Evolutionary conservation across 106 monocot genomes (phyloP).

Genomic region (Dactylorhiza incarnata): DNA sequence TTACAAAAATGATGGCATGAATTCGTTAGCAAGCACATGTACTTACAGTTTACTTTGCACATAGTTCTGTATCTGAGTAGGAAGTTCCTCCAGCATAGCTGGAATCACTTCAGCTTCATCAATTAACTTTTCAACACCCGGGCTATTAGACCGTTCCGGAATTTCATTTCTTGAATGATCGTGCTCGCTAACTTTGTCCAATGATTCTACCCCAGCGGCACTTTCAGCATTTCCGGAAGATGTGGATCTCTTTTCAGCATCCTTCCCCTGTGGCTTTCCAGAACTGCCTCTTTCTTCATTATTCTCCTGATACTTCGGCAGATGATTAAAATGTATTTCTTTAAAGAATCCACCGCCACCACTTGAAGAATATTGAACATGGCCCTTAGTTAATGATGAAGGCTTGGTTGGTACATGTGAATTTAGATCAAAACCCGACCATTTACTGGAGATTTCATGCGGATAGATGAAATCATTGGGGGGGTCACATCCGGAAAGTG

Average conservation of each 20-base stretch:
- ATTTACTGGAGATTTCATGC: conserved; percentile 10
- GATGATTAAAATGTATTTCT: conserved; percentile 9
- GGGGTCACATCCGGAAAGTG: not conserved
- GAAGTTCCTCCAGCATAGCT: conserved; percentile 7
- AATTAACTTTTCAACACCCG: conserved; percentile 1
- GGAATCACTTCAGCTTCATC: conserved; percentile 12
- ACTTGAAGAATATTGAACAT: conserved; percentile 15
- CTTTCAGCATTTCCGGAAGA: conserved; percentile 16
- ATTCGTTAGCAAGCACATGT: not conserved
- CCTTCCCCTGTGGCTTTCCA: conserved; percentile 13
- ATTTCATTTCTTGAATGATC: conserved; percentile 18
- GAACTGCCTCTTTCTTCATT: conserved; percentile 11
- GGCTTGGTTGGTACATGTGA: conserved; percentile 6
- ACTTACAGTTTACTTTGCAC: conserved; percentile 30
- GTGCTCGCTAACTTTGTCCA: conserved; percentile 15
- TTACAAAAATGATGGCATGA: not conserved
- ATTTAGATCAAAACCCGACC: conserved; percentile 6
- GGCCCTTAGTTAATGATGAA: conserved; percentile 8
- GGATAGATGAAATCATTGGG: conserved; percentile 9
- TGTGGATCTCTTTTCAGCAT: conserved; percentile 16
- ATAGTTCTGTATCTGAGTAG: conserved; percentile 8
- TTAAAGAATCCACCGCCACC: conserved; percentile 6
- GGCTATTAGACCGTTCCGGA: conserved; percentile 14
- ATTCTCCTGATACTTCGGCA: conserved; percentile 8
- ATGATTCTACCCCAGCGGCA: conserved; percentile 7